Evolutionary conservation across 805 yeast genomes (phyloP).

Genomic region (Scheffersomyces ergatensis): DNA sequence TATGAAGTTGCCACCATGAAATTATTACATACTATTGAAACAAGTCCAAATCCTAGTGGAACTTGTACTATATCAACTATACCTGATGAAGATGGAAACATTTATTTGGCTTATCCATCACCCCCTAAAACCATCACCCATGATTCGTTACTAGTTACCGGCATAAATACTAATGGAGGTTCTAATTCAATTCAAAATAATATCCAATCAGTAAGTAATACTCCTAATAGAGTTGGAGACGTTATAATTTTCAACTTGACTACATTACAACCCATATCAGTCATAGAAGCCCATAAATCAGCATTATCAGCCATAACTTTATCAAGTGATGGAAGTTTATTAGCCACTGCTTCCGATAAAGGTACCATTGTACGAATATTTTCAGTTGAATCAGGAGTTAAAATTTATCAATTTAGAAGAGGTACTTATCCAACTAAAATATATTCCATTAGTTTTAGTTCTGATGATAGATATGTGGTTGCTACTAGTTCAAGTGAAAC

Average conservation of each 20-base stretch:
- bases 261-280: constrained; percentile 71
- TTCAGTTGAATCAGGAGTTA: constrained; percentile 59
- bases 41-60: constrained; percentile 47
- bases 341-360: constrained; percentile 86
- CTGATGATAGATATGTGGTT: constrained; percentile 66
- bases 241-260: constrained; percentile 79
- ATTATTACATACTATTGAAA: constrained; percentile 43
- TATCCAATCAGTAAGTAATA: constrained; percentile 37
- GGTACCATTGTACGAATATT: constrained; percentile 91
- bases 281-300: constrained; percentile 83
- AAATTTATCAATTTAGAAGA: constrained; percentile 71
- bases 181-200: constrained; percentile 35
- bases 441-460: constrained; percentile 71
- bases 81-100: constrained; percentile 38
- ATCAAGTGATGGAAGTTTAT: constrained; percentile 70
- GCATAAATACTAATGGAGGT: constrained; percentile 42
- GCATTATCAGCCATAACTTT: constrained; percentile 66
- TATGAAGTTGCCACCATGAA: constrained; percentile 41
- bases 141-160: constrained; percentile 39
- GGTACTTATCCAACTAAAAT: constrained; percentile 85
- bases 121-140: constrained; percentile 59
- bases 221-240: constrained; percentile 56
- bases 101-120: constrained; percentile 70
- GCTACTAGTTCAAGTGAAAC: constrained; percentile 90
- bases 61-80: constrained; percentile 54